Conservation (phyloP, 148 eudicot genomes). For the Persicaria tinctoria region DNA sequence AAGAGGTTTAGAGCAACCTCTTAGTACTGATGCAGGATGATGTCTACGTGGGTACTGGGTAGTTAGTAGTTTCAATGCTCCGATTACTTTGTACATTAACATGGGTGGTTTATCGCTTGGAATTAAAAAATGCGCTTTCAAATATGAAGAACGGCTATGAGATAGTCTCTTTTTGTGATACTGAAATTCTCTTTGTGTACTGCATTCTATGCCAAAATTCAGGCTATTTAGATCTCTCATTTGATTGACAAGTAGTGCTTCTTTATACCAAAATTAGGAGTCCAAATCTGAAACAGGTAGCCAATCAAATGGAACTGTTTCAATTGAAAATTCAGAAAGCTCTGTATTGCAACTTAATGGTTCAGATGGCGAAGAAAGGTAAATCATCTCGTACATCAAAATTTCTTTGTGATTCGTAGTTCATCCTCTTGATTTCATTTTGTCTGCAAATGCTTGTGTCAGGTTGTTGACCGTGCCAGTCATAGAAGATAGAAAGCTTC, state of each 20-base stretch:
- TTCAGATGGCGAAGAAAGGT: conserved; percentile 8
- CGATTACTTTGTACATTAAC: too few relatives aligned
- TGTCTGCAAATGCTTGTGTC: not conserved
- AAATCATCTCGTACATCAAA: not conserved
- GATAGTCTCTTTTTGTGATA: not conserved
- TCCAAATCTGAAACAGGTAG: conserved; percentile 6
- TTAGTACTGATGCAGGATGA: too few relatives aligned
- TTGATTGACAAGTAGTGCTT: not conserved
- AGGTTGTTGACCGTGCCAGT: not conserved
- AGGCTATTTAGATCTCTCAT: not conserved
- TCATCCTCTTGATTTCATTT: not conserved
- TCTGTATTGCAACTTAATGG: not conserved
- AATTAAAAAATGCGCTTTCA: not conserved
- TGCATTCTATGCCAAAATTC: not conserved
- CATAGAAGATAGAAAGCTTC: conserved; percentile 1
- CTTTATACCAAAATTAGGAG: not conserved
- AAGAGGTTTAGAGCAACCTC: not conserved
- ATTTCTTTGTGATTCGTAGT: not conserved
- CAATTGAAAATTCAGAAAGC: conserved; percentile 3
- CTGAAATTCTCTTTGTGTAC: too few relatives aligned
- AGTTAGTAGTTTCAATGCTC: too few relatives aligned
- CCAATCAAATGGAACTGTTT: not conserved
- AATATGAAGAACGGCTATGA: not conserved
- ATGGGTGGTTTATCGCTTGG: not conserved
- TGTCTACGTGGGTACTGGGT: too few relatives aligned